A percentile compares a stretch with the other conserved stretches of the same genome.
phyloP scores from a whole-genome alignment of 2,329 filamentous ascomycete genomes.

The Microcyclospora pomicola region DNA sequence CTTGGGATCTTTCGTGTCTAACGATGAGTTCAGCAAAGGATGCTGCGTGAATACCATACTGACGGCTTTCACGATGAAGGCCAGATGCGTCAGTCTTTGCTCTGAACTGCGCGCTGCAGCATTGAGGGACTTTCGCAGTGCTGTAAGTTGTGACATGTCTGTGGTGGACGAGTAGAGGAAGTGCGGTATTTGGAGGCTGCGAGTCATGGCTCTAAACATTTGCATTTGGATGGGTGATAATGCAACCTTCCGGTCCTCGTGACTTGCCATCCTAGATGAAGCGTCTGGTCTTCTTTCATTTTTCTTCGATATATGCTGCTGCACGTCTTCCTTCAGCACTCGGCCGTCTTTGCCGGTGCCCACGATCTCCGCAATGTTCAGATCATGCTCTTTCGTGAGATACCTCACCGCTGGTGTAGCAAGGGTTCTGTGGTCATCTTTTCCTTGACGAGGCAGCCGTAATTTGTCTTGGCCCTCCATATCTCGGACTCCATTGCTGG shows the following conservation, averaged over 20 bases:
- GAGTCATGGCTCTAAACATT: slow-evolving; percentile 98
- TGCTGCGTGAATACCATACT: slow-evolving; percentile 71
- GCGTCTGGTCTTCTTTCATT: slow-evolving; percentile 16
- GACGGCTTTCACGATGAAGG: slow-evolving; percentile 91
- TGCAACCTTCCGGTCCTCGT: slow-evolving; percentile 51
- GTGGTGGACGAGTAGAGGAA: slow-evolving; percentile 90
- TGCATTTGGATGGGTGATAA: slow-evolving; percentile 70
- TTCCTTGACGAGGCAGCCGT: slow-evolving; percentile 19
- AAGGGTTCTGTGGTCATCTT: slow-evolving; percentile 55
- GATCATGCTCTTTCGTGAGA: slow-evolving; percentile 61
- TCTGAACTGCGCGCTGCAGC: slow-evolving; percentile 30
- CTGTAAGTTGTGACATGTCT: slow-evolving; percentile 61
- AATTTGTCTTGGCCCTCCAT: slow-evolving; percentile 1
- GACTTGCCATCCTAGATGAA: slow-evolving; percentile 23
- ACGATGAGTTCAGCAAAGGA: slow-evolving; percentile 74
- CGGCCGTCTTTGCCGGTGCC: slow-evolving; percentile 85
- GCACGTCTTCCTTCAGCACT: slow-evolving; percentile 84
- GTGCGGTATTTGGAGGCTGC: slow-evolving; percentile 79
- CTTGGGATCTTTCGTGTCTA: slow-evolving; percentile 49
- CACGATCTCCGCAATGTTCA: slow-evolving; percentile 64
- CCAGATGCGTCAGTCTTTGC: slow-evolving; percentile 71
- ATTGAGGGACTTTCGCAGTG: slow-evolving; percentile 64
- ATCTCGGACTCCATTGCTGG: slow-evolving; percentile 1
- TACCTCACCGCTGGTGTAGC: slow-evolving; percentile 90
- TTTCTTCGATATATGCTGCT: slow-evolving; percentile 29